Conservation (phyloP, 768 basidiomycete species). For the Tylopilus plumbeoviolaceoides region DNA sequence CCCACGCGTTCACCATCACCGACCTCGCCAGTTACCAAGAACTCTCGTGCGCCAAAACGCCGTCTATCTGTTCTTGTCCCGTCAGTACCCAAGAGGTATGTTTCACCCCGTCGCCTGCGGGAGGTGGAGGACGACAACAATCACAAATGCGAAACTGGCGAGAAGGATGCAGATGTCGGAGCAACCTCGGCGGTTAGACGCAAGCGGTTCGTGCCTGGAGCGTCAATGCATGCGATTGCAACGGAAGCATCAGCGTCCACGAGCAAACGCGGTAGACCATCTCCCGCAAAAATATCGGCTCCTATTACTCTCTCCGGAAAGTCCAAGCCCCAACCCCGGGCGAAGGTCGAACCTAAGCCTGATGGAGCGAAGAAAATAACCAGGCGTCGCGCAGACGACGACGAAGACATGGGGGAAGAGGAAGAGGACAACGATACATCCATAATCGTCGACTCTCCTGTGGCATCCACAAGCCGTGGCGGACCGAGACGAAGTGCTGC, state of each 20-base stretch:
- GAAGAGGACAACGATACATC: conserved; percentile 5
- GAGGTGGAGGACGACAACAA: neutral
- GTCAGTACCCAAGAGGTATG: conserved; percentile 23
- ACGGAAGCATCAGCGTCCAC: conserved; percentile 21
- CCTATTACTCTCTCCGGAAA: neutral
- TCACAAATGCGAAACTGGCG: neutral
- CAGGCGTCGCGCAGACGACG: neutral
- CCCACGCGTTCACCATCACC: conserved; percentile 9
- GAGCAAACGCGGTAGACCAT: conserved; percentile 17
- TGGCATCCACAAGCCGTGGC: conserved; percentile 12
- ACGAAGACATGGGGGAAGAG: neutral
- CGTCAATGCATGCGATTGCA: conserved; percentile 20
- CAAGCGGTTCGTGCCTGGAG: conserved; percentile 15
- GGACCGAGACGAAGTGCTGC: conserved; percentile 48
- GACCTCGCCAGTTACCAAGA: conserved; percentile 2
- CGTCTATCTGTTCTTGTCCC: conserved; percentile 29
- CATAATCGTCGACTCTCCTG: conserved; percentile 9
- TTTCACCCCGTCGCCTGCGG: conserved; percentile 14
- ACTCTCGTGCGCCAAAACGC: conserved; percentile 13
- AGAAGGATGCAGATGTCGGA: neutral
- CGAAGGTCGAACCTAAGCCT: conserved; percentile 3
- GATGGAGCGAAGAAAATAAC: neutral
- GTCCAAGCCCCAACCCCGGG: neutral
- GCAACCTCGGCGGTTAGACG: neutral
- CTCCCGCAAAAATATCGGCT: conserved; percentile 12